Base-by-base conservation (phyloP, 106 monocot genomes). In the Ottelia alismoides region DNA sequence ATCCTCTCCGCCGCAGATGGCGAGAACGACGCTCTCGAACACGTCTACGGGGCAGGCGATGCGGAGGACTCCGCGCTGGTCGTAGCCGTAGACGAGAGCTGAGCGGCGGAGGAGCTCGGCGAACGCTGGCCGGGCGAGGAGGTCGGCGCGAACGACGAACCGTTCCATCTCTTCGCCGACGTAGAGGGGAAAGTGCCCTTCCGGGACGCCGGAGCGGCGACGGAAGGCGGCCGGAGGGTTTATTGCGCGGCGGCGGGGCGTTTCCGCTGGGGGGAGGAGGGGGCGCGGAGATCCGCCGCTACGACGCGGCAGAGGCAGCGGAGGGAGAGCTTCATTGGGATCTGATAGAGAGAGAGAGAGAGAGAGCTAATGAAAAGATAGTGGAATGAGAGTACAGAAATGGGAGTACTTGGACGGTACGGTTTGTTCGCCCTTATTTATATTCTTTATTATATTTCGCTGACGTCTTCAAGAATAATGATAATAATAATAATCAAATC, bases 81-180 rank as follows among this genome's bases (percentile, higher is more conserved):
- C 60, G 72, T 85, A 85, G 7, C 84, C 84, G 76, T 79, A 85
- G 63, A 76, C 84, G 51, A 66, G 72, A 9, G 84, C 84, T 12
- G 84, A 70, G 11, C 65, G 54, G 40, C 63, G 62, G 1, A 85
- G 69, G 2, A 79, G 79, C 58, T 72, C 79, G 0, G 64, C 62
- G 44, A 85, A 76, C 17, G 55, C 63, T 47, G 84, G 84, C 17
- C 65, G 55, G 51, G 56, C 28, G 12, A 85, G 66, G 1, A 76
- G 55, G 67, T 79, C 76, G 6, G 79, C 66, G 49, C 62, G 60
- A 11, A 85, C 76, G 1, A 55, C 69, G 65, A 85, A 85, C 30
- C 76, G 67, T 68, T 68, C 86, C 81, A 77, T 74, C 68, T 81
- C 81, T 11, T 86, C 81, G 16, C 86, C 86, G 12, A 86, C 86